phyloP scores from a whole-genome alignment of 1,139 yeast genomes.

The Suhomyces bolitotheri region DNA sequence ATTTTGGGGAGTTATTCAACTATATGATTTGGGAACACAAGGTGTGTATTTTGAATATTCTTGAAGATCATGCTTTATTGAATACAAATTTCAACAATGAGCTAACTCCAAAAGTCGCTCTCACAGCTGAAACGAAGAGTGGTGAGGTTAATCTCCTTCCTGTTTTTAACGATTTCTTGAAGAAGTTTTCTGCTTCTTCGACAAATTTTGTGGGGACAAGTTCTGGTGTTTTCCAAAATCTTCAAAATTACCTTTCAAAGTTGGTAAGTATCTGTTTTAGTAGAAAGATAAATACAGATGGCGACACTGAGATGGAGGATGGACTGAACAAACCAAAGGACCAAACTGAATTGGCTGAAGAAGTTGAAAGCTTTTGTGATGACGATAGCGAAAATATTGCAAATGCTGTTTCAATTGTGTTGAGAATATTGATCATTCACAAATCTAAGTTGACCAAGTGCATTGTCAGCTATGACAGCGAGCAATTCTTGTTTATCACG shows the following conservation, averaged over 20 bases:
- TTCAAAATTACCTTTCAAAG: slow-evolving; percentile 15
- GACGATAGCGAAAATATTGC: slow-evolving; percentile 1
- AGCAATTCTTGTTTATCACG: slow-evolving; percentile 37
- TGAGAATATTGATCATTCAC: slow-evolving; percentile 63
- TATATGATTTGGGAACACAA: slow-evolving; percentile 34
- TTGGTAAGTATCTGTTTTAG: slow-evolving; percentile 12
- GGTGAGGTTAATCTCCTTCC: slow-evolving; percentile 24
- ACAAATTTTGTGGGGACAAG: slow-evolving; percentile 25
- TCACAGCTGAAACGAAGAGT: background rate
- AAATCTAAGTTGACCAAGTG: slow-evolving; percentile 40
- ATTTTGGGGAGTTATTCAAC: slow-evolving; percentile 44
- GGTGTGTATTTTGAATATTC: slow-evolving; percentile 26
- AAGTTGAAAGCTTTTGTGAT: background rate
- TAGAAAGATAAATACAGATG: background rate
- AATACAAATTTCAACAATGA: slow-evolving; percentile 13
- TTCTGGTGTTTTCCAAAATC: slow-evolving; percentile 20
- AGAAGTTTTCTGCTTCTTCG: slow-evolving; percentile 36
- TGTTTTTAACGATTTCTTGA: slow-evolving; percentile 38
- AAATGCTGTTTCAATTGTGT: slow-evolving; percentile 40
- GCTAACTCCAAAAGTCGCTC: slow-evolving; percentile 1
- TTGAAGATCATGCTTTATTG: slow-evolving; percentile 31
- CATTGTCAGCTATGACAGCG: slow-evolving; percentile 35
- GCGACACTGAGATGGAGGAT: background rate
- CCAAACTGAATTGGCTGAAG: background rate
- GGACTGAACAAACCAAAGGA: background rate